phyloP scores from a whole-genome alignment of 495 filamentous ascomycete species.

The Talaromyces proteolyticus region DNA sequence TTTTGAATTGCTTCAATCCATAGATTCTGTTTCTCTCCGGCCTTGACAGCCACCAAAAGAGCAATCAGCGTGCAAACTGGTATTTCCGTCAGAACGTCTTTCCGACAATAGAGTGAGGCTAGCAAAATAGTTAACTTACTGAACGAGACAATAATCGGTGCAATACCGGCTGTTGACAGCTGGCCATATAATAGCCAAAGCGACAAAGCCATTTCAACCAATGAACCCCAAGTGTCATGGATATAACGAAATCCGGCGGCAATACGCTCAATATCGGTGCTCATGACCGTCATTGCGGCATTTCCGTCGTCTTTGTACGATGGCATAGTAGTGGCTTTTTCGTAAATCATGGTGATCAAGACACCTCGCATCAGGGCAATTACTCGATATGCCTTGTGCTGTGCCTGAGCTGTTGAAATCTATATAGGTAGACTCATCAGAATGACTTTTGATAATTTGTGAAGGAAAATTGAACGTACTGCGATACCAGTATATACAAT shows the following conservation, averaged over 20 bases:
- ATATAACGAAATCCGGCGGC: constrained; percentile 39
- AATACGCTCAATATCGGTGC: constrained; percentile 54
- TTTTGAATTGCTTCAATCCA: constrained; percentile 50
- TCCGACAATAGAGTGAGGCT: not conserved
- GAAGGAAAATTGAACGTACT: constrained; percentile 23
- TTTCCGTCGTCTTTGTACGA: constrained; percentile 28
- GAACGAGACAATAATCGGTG: constrained; percentile 48
- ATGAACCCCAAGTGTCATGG: constrained; percentile 55
- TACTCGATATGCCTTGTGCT: constrained; percentile 49
- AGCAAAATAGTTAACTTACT: constrained; percentile 27
- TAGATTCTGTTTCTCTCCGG: constrained; percentile 14
- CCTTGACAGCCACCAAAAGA: constrained; percentile 7
- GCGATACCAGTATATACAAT: constrained; percentile 59
- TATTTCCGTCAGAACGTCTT: constrained; percentile 4
- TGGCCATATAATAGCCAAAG: constrained; percentile 51
- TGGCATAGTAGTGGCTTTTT: constrained; percentile 30
- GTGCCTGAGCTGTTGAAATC: constrained; percentile 34
- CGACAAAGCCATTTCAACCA: constrained; percentile 52
- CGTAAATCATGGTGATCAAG: constrained; percentile 51
- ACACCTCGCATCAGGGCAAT: constrained; percentile 54
- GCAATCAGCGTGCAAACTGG: constrained; percentile 12
- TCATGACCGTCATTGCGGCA: constrained; percentile 57
- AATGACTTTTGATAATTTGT: not conserved
- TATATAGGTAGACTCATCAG: not conserved
- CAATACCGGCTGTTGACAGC: constrained; percentile 43